Base-by-base conservation (phyloP, 2,329 filamentous ascomycete genomes). In the Aureobasidium sp. region DNA sequence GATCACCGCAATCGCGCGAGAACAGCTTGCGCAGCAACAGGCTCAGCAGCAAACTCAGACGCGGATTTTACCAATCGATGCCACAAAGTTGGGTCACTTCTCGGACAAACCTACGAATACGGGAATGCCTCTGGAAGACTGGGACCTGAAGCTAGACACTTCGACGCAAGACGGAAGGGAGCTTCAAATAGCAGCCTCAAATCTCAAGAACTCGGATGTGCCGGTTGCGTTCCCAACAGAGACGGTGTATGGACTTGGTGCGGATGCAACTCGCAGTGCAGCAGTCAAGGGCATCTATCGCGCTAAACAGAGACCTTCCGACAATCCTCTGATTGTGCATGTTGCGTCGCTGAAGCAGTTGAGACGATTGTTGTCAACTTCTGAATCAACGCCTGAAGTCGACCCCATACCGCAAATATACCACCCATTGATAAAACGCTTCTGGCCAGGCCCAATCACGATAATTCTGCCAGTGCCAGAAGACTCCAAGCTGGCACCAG, bases 171-270 rank as follows among this genome's bases (percentile, higher is more conserved):
- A 83, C 67, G 76, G 77, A 3, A 73, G 77, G 39, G 75, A 79
- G 62, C 79, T 96, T 40, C 75, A 78, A 62, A 77, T 85, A 61
- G 90, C 90, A 1, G 90, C 89, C 2, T 71, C 80, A 14, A 81
- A 86, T 66, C 78, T 96, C 39, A 82, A 79, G 57, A 79, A 79
- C 19, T 85, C 82, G 57, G 82, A 90, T 70, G 82, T 82, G 3
- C 94, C 94, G 5, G 91, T 99, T 52, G 94, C 90, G 1, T 99
- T 99, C 72, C 94, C 94, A 0, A 99, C 94, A 0, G 94, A 99
- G 76, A 99, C 94, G 0, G 94, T 99, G 0, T 99, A 99, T 72
- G 94, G 94, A 0, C 82, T 99, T 8, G 94, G 91, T n/a, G 94
- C 94, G 15, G 94, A 97, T 76, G 94, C 94, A 12, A 97, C 92